phyloP scores from a whole-genome alignment of 116 monocot genomes.

The Phalaenopsis hybrid region DNA sequence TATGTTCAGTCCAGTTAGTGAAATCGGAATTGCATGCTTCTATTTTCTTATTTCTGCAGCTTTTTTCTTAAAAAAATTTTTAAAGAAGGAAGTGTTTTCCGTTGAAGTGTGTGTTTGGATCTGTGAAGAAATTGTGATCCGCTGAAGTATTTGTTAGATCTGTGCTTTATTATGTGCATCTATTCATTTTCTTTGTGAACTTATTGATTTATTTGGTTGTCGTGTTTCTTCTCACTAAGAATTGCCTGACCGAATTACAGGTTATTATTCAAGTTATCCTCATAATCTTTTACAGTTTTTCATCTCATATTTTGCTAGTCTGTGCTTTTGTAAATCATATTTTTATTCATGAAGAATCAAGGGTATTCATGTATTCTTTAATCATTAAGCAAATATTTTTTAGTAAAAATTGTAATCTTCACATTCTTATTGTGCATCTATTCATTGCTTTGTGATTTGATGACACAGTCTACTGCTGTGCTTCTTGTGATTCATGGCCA shows the following conservation, averaged over 20 bases:
- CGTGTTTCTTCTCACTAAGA: neutral
- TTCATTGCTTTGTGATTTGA: no score
- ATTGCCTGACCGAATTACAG: neutral
- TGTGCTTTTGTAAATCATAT: neutral
- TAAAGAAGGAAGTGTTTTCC: neutral
- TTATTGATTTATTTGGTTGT: neutral
- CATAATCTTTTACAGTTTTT: neutral
- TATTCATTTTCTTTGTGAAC: neutral
- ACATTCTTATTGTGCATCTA: neutral
- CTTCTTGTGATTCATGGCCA: neutral
- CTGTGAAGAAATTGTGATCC: neutral
- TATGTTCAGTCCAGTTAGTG: neutral
- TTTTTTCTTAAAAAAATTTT: neutral
- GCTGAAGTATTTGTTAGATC: neutral
- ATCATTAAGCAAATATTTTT: neutral
- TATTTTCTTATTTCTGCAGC: neutral
- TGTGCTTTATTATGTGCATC: neutral
- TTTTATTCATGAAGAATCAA: neutral
- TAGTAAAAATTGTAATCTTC: neutral
- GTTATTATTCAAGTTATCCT: neutral
- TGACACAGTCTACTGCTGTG: neutral
- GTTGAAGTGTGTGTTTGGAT: neutral
- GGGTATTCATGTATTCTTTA: neutral
- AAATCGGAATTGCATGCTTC: neutral
- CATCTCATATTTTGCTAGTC: neutral